Evolutionary conservation across 1,284 basidiomycete genomes (phyloP), one percentile per base, ranked within the genome.

Genomic region (Ceratobasidium sp.): DNA sequence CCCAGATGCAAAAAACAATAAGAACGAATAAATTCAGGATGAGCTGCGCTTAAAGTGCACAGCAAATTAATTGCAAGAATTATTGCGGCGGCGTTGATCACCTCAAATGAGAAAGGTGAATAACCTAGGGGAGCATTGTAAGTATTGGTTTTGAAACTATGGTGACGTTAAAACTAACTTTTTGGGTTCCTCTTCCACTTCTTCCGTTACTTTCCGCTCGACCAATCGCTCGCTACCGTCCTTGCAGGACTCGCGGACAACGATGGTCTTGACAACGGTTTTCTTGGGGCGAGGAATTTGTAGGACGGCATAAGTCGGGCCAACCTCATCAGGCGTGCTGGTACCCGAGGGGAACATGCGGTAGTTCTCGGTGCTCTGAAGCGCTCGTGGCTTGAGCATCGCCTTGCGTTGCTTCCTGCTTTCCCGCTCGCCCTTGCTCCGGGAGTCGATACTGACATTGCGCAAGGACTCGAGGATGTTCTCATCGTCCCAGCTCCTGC

Each of bases 1-100:
- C 35, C 43, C 32, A 50, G 57, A 60, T 17, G 38, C n/a, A 45
- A 52, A 64, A 45, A 53, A 34, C 62, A 67, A 67, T 67, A 67
- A 67, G 62, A 67, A 67, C 7, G 62, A 67, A 67, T 67, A 67
- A 67, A 54, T 67, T 67, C 62, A 67, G 50, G 49, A 50, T 64
- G n/a, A 38, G 47, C 45, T 29, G 43, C 12, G 57, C 35, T 50
- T 50, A 17, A 62, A 25, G 17, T 25, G 50, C 62, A 43, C 62
- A 20, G 35, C 32, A 38, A 54, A 67, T 67, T 67, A 67, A 67
- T 67, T 67, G 62, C 62, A 54, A 54, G 25, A 31, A 67, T 57
- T 57, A 42, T 42, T 43, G 34, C 3, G 25, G 20, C 20, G n/a
- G 32, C 40, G 10, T 20, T 52, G 38, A 42, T 54, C 52, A 38